Percentiles rank a stretch among this genome's conserved stretches.
Evolutionary conservation across 139 green algal genomes (phyloP).

Genomic region (Tetradesmus lagerheimii): DNA sequence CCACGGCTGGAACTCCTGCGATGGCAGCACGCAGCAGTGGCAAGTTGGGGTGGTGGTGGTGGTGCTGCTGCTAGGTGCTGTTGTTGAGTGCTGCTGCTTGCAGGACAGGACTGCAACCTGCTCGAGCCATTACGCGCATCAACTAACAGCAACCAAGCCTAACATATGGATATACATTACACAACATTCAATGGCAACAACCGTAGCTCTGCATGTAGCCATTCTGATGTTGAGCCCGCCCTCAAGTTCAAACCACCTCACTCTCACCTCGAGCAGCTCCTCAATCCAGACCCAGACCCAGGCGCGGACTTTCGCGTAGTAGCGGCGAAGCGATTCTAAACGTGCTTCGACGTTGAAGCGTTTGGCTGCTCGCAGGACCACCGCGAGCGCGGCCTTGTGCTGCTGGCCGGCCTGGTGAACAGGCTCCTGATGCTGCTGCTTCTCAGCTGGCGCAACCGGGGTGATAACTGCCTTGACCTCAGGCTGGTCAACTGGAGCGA

Average conservation of each 20-base stretch:
- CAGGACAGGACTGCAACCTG: neutral
- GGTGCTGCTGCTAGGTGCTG: neutral
- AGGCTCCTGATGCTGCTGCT: neutral
- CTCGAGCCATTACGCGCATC: neutral
- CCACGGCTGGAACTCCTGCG: constrained; percentile 49
- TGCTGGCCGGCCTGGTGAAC: neutral
- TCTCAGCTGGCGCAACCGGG: neutral
- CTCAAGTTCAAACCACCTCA: neutral
- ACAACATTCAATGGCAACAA: too few relatives aligned
- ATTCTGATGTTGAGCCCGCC: neutral
- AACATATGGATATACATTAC: too few relatives aligned
- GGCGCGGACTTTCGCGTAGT: neutral
- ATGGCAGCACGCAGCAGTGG: neutral
- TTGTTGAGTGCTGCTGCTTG: neutral
- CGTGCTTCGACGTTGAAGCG: neutral
- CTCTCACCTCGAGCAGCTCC: constrained; percentile 33
- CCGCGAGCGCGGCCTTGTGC: neutral
- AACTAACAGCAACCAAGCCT: neutral
- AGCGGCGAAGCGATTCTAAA: neutral
- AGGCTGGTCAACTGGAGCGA: neutral
- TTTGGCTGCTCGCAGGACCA: constrained; percentile 13
- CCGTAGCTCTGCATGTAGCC: too few relatives aligned
- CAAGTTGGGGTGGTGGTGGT: neutral
- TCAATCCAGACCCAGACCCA: constrained; percentile 19
- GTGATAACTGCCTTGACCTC: neutral